These are phyloP conservation scores for Gloeophyllum trabeum DNA, from an alignment of 768 basidiomycete species.

Conservation along the genomic window DNA sequence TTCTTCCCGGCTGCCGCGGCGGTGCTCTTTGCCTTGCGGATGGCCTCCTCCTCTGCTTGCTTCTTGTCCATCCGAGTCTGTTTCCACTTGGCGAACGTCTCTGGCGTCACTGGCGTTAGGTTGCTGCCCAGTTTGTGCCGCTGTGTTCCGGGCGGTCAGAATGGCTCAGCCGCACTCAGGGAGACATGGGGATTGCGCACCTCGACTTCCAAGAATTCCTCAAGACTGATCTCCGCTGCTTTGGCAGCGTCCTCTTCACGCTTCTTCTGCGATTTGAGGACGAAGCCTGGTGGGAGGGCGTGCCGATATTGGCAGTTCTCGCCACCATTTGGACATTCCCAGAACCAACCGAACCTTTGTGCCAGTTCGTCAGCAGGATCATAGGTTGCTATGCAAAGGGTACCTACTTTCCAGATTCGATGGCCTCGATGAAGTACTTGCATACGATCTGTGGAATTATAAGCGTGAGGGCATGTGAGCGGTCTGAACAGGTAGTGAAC, in stretches of 20 bases:
- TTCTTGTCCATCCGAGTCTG: conserved; percentile 94
- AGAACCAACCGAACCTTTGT: conserved; percentile 89
- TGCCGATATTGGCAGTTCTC: conserved; percentile 89
- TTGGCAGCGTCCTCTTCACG: conserved; percentile 86
- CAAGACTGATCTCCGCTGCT: conserved; percentile 79
- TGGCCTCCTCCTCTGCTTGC: conserved; percentile 73
- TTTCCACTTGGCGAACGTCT: conserved; percentile 92
- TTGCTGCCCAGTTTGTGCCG: conserved; percentile 89
- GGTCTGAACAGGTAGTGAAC: no score
- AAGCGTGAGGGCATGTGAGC: not conserved
- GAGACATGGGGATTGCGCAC: conserved; percentile 28
- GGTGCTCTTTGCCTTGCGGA: conserved; percentile 71
- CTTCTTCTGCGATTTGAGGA: conserved; percentile 90
- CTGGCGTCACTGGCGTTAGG: conserved; percentile 87
- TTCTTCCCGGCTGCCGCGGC: conserved; percentile 83
- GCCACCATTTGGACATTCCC: conserved; percentile 80
- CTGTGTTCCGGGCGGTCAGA: conserved; percentile 23
- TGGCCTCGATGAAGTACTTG: conserved; percentile 94
- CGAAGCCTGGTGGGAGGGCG: conserved; percentile 91
- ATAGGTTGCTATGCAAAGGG: not conserved
- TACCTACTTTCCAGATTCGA: conserved; percentile 74
- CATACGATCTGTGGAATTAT: conserved; percentile 70
- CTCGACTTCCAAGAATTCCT: conserved; percentile 97
- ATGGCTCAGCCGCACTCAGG: no score
- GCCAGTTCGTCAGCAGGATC: not conserved